Percentiles rank a stretch among this genome's conserved stretches.
phyloP scores from a whole-genome alignment of 2,329 filamentous ascomycete genomes.

The Myriosclerotinia scirpicola region DNA sequence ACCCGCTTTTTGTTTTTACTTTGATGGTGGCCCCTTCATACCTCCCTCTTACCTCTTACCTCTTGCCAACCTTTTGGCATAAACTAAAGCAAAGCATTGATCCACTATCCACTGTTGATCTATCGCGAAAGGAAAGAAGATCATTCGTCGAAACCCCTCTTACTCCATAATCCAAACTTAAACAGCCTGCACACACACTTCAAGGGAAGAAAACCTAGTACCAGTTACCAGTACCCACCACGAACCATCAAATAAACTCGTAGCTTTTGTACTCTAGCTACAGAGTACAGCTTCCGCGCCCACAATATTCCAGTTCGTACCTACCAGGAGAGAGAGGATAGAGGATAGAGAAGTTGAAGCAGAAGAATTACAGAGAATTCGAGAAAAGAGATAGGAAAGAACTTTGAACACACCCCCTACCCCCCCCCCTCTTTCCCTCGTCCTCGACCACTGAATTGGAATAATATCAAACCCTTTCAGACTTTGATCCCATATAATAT shows the following conservation, averaged over 20 bases:
- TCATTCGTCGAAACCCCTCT: constrained; percentile 3
- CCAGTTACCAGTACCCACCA: no score
- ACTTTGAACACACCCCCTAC: not conserved
- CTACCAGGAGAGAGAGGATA: no score
- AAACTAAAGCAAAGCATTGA: constrained; percentile 3
- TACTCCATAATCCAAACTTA: constrained; percentile 7
- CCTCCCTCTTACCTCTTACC: no score
- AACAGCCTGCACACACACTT: constrained; percentile 7
- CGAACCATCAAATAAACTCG: no score
- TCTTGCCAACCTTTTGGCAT: not conserved
- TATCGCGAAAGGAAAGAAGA: not conserved
- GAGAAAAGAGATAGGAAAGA: not conserved
- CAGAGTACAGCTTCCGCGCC: no score
- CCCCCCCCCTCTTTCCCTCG: no score
- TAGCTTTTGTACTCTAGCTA: no score
- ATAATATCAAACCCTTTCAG: not conserved
- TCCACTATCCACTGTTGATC: constrained; percentile 14
- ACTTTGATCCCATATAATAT: not conserved
- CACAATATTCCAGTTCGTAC: no score
- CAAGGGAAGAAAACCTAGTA: no score
- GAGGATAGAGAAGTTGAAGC: not conserved
- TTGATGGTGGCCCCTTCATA: not conserved
- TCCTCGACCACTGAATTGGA: not conserved
- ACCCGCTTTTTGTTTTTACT: not conserved
- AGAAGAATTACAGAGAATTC: not conserved